Evolutionary conservation across 2,329 filamentous ascomycete genomes (phyloP), one percentile per base, ranked within the genome.

Genomic region (Nemania sp.): DNA sequence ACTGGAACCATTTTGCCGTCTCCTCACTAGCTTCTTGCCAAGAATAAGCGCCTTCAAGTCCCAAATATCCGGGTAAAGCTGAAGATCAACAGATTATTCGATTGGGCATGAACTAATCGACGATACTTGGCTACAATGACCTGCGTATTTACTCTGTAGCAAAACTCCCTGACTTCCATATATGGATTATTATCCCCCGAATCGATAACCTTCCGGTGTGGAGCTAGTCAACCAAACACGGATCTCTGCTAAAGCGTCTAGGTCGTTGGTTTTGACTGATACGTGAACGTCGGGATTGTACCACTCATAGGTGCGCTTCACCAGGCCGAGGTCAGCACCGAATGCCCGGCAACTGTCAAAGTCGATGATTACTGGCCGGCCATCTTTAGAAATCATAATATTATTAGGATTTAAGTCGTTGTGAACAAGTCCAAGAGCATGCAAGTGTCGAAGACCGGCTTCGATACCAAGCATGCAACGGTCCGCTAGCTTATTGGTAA

Each of bases 1-100:
- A 66, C 51, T 72, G 69, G 68, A 74, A 60, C 22, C 64, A 70
- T 29, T 43, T 49, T 2, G 62, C 61, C 18, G 51, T 49, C n/a
- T n/a, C n/a, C n/a, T n/a, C n/a, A n/a, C n/a, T n/a, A n/a, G n/a
- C n/a, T n/a, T n/a, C n/a, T n/a, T n/a, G n/a, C n/a, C n/a, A n/a
- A n/a, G n/a, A n/a, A n/a, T n/a, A n/a, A n/a, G n/a, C n/a, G n/a
- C n/a, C n/a, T n/a, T n/a, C n/a, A n/a, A n/a, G n/a, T n/a, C n/a
- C n/a, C n/a, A n/a, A n/a, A n/a, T n/a, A n/a, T n/a, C n/a, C n/a
- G n/a, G n/a, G n/a, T n/a, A n/a, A n/a, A n/a, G n/a, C n/a, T n/a
- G n/a, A n/a, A n/a, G n/a, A n/a, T n/a, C n/a, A n/a, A n/a, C n/a
- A n/a, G n/a, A n/a, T n/a, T n/a, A n/a, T n/a, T n/a, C n/a, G n/a